These are phyloP conservation scores for Centrapalus pauciflorus DNA, from an alignment of 129 eudicot species.

Conservation along the genomic window DNA sequence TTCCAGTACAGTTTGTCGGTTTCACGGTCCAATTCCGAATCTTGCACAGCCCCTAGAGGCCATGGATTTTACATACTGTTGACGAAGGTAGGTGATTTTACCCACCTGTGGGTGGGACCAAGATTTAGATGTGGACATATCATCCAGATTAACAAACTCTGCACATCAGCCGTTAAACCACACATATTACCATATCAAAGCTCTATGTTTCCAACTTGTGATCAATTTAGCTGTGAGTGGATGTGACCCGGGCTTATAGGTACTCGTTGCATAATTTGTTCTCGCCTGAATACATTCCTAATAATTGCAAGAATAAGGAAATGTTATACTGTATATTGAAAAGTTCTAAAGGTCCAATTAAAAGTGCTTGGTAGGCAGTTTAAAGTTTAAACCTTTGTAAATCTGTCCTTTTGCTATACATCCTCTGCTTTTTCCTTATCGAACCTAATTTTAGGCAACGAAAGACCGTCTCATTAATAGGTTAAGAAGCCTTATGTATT, in stretches of 20 bases:
- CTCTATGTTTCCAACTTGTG: not conserved
- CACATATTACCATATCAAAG: not conserved
- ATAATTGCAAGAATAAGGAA: not conserved
- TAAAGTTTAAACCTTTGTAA: conserved; percentile 12
- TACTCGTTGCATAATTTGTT: too few relatives aligned
- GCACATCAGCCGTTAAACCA: not conserved
- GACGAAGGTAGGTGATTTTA: too few relatives aligned
- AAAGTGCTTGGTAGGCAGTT: conserved; percentile 23
- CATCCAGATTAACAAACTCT: not conserved
- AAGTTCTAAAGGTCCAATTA: not conserved
- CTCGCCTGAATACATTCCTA: too few relatives aligned
- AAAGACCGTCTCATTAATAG: conserved; percentile 10
- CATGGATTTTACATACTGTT: too few relatives aligned
- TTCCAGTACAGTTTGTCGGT: too few relatives aligned
- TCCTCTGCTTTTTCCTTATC: conserved; percentile 4
- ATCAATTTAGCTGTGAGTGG: too few relatives aligned
- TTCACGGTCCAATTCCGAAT: too few relatives aligned
- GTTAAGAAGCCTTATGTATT: conserved; percentile 12
- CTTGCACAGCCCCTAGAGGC: too few relatives aligned
- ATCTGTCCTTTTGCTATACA: conserved; percentile 14
- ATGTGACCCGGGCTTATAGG: too few relatives aligned
- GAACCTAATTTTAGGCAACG: conserved; percentile 20
- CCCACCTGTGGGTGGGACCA: too few relatives aligned
- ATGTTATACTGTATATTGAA: not conserved
- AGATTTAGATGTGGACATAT: conserved; percentile 3